A percentile compares a stretch with the other conserved stretches of the same genome.
phyloP scores from a whole-genome alignment of 495 filamentous ascomycete genomes.

The Talaromyces borbonicus region DNA sequence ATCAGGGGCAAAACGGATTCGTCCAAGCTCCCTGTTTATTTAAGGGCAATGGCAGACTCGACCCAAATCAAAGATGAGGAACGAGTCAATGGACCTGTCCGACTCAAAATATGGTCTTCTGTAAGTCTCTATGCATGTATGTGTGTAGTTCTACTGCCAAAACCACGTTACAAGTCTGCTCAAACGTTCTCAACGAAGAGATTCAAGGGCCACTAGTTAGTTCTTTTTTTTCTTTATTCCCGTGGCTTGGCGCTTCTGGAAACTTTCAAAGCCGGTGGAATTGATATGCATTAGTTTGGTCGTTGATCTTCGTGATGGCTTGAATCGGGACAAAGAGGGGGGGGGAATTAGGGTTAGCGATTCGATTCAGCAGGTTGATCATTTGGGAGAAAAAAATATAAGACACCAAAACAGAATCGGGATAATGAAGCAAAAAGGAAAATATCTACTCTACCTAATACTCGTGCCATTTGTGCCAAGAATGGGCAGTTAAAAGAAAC shows the following conservation, averaged over 20 bases:
- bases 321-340: background rate
- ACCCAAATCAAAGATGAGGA: background rate
- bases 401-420: too few species aligned
- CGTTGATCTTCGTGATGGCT: slow-evolving; percentile 1
- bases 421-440: too few species aligned
- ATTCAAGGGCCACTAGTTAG: background rate
- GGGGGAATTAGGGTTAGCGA: slow-evolving; percentile 1
- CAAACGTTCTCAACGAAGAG: background rate
- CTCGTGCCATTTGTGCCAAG: too few species aligned
- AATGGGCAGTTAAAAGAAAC: too few species aligned
- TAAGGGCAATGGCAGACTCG: background rate
- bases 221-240: background rate
- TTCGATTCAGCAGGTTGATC: background rate
- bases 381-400: background rate
- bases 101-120: background rate
- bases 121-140: background rate
- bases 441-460: too few species aligned
- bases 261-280: slow-evolving; percentile 2
- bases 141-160: background rate
- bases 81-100: slow-evolving; percentile 1
- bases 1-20: background rate
- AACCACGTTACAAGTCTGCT: background rate
- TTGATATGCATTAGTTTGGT: slow-evolving; percentile 4
- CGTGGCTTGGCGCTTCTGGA: background rate
- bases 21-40: background rate